Base-by-base conservation (phyloP, 2,329 filamentous ascomycete genomes). In the Verticillium nubilum region DNA sequence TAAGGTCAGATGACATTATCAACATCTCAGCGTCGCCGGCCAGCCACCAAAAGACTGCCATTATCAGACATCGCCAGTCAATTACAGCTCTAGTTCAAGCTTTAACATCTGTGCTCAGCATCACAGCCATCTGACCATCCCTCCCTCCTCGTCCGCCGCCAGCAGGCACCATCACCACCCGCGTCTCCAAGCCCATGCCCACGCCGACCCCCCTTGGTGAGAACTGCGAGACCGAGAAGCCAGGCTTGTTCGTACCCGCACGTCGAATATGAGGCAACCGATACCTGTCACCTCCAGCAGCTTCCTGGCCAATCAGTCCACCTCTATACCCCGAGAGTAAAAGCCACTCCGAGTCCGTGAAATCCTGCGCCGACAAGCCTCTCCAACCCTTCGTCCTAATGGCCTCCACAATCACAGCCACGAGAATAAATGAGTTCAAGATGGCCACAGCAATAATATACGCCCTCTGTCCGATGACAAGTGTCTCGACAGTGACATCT, bases 401-500 rank as follows among this genome's bases (percentile, higher is more conserved):
- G 3, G 52, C 53, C 57, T 59, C 58, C 23, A 19, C 58, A 10
- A 56, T 15, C 7, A 60, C 55, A 23, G 37, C 29, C 15, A 54
- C 17, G n/a, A 58, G 50, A 7, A 61, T 55, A 7, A 59, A 9
- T 4, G 23, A 37, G 6, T 61, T 59, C 1, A 59, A 23, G 13
- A 61, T 7, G 2, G 56, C 60, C 23, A 59, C 47, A 0, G 58
- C 58, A 4, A 54, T 15, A 13, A 58, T 52, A 25, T 50, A 59
- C 23, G 29, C 50, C 42, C 50, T 50, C n/a, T 58, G 56, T 13
- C 60, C 58, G 9, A 61, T 31, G 27, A 59, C 55, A 15, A 59
- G 57, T 3, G 28, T 54, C 27, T 35, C 64, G 12, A 57, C 25
- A 15, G 68, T 67, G 65, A 62, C 60, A 9, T 65, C 60, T 2